These are phyloP conservation scores for Yarrowia phangngaensis DNA, from an alignment of 805 yeast genomes.

Conservation along the genomic window DNA sequence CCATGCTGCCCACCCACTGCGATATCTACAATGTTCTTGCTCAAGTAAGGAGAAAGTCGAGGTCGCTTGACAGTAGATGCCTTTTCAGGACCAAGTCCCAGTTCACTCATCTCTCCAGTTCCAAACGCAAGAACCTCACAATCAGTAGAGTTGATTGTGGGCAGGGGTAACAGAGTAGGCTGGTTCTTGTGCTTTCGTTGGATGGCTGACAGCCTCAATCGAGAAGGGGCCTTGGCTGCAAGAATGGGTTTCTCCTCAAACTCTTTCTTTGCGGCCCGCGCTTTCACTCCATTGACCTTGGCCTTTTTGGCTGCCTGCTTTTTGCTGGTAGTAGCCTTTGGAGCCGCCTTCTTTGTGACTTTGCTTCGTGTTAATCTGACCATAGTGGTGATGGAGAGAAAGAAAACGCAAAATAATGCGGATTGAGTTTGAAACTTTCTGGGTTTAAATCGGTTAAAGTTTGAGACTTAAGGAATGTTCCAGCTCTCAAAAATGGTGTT, in stretches of 20 bases:
- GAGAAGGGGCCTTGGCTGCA: slow-evolving; percentile 8
- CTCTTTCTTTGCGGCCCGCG: slow-evolving; percentile 1
- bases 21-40: slow-evolving; percentile 71
- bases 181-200: slow-evolving; percentile 16
- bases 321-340: slow-evolving; percentile 3
- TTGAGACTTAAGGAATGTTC: too few species aligned
- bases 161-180: slow-evolving; percentile 31
- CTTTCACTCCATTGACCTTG: slow-evolving; percentile 19
- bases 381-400: neutral
- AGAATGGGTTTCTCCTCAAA: slow-evolving; percentile 3
- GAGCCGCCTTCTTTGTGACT: slow-evolving; percentile 8
- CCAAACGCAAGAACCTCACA: slow-evolving; percentile 92
- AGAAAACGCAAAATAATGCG: neutral
- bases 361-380: slow-evolving; percentile 9
- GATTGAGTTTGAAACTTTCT: neutral
- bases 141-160: slow-evolving; percentile 43
- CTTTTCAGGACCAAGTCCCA: slow-evolving; percentile 92
- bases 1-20: slow-evolving; percentile 97
- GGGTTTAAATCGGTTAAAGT: too few species aligned
- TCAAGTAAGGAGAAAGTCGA: slow-evolving; percentile 60
- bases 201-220: slow-evolving; percentile 6
- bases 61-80: slow-evolving; percentile 96
- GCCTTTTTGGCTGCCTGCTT: slow-evolving; percentile 12
- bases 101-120: slow-evolving; percentile 93
- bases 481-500: too few species aligned